Percentiles rank a stretch among this genome's conserved stretches.
Evolutionary conservation across 1,284 basidiomycete genomes (phyloP).

Genomic region (Cryptococcus jaspeensis): DNA sequence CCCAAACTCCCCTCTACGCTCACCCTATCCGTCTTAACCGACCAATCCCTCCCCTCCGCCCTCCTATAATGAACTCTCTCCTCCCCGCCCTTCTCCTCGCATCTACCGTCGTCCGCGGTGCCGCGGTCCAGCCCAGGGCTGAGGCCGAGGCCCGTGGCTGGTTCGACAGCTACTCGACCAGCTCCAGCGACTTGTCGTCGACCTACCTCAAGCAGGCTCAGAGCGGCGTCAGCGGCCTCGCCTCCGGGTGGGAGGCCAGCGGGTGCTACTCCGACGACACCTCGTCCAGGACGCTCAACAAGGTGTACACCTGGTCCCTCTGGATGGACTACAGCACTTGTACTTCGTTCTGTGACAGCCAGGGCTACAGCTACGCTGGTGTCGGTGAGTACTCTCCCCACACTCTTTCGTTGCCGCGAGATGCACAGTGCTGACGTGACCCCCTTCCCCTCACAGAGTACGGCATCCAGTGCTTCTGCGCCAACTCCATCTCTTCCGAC

Average conservation of each 20-base stretch:
- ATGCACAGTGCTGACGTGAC: not conserved
- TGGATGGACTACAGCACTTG: conserved; percentile 17
- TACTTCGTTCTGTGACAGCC: conserved; percentile 5
- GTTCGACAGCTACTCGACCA: not conserved
- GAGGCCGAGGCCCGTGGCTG: not conserved
- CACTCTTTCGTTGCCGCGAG: conserved; percentile 3
- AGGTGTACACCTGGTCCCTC: conserved; percentile 6
- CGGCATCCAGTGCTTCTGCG: too few species aligned
- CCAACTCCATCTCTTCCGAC: conserved; percentile 15
- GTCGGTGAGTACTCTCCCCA: not conserved
- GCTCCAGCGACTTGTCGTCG: not conserved
- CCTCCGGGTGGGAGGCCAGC: conserved; percentile 15
- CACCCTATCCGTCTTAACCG: too few species aligned
- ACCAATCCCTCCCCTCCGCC: not conserved
- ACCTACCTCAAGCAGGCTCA: conserved; percentile 2
- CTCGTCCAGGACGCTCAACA: conserved; percentile 14
- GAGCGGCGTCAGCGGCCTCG: not conserved
- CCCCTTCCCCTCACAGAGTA: too few species aligned
- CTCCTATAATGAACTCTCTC: not conserved
- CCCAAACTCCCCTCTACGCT: too few species aligned
- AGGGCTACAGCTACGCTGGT: conserved; percentile 18
- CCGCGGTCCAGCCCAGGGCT: not conserved
- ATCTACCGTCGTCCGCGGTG: not conserved
- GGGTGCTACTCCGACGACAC: conserved; percentile 21
- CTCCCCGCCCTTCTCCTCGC: not conserved